Base-by-base conservation (phyloP, 1,139 yeast genomes). In the Geotrichum australiense region DNA sequence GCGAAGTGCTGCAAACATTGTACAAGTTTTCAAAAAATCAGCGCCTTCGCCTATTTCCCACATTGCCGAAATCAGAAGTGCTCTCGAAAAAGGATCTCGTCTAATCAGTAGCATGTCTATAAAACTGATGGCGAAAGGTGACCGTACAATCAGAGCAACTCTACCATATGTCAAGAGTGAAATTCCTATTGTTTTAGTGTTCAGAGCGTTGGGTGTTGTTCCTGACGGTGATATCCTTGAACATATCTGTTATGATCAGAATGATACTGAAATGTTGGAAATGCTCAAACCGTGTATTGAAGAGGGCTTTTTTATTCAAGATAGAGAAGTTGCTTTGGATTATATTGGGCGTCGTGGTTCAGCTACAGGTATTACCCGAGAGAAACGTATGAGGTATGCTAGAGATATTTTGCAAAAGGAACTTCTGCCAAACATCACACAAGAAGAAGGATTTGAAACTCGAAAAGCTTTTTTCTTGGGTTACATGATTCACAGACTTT, bases 191-290 rank as follows among this genome's bases (percentile, higher is more conserved):
- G 96, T 91, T 25, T 81, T 91, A 59, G 96, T 93, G 15, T 91
- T 91, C 66, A 76, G 98, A 70, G 99, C 99, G 14, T 73, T 93
- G 50, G 99, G 99, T 54, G 93, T 91, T 43, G 96, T 93, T 19
- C 97, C 97, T 20, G 99, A 91, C 70, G 97, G 98, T 63, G 99
- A 93, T 69, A 93, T 91, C 57, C 71, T 93, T 55, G 97, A 91
- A 65, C 98, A 91, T 64, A 91, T 91, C 47, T 93, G 98, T 69
- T 93, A 89, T 63, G 99, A 91, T 64, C 89, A 89, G 46, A 84
- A 82, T 54, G 99, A 91, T 69, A 89, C 97, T 96, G 98, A 91
- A 67, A 93, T 93, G 98, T 75, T 91, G 65, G 99, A 93, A 68
- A 86, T 91, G 94, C 74, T 93, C 59, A 93, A 91, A 63, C 98